These are phyloP conservation scores for Aspergillus indologenus DNA, from an alignment of 495 filamentous ascomycete genomes.

Conservation along the genomic window DNA sequence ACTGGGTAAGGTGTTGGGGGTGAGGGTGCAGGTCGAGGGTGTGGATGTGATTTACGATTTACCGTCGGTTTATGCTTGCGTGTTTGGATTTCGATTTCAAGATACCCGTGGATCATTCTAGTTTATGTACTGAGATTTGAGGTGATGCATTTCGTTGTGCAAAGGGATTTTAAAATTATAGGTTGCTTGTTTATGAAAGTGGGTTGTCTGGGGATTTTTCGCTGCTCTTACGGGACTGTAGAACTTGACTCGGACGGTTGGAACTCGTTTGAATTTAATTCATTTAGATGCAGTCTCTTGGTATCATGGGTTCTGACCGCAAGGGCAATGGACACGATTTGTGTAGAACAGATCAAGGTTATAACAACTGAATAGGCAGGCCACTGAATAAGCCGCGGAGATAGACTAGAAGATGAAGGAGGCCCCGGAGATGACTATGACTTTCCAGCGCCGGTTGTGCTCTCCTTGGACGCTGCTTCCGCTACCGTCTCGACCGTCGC, in stretches of 20 bases:
- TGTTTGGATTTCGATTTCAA: not conserved
- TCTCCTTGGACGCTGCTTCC: slow-evolving; percentile 28
- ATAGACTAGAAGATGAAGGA: not conserved
- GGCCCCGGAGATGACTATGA: slow-evolving; percentile 11
- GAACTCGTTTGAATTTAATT: not conserved
- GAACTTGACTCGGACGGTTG: too few relatives aligned
- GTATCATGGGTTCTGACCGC: not conserved
- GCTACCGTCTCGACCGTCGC: slow-evolving; percentile 59
- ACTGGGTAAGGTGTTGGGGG: not conserved
- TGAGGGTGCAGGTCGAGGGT: not conserved
- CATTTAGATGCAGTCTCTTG: not conserved
- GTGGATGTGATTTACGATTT: not conserved
- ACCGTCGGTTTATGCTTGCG: slow-evolving; percentile 2
- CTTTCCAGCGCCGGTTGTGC: slow-evolving; percentile 30
- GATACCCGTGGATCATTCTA: slow-evolving; percentile 16
- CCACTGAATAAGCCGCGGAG: not conserved
- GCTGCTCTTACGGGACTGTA: too few relatives aligned
- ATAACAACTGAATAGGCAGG: slow-evolving; percentile 11
- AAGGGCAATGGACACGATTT: not conserved
- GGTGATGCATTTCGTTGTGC: too few relatives aligned
- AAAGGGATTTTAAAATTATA: too few relatives aligned
- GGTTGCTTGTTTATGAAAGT: too few relatives aligned
- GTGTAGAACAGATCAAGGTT: not conserved
- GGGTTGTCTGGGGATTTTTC: too few relatives aligned
- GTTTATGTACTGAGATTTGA: too few relatives aligned